These are phyloP conservation scores for Haberlea rhodopensis DNA, from an alignment of 257 asterid species.

Conservation along the genomic window DNA sequence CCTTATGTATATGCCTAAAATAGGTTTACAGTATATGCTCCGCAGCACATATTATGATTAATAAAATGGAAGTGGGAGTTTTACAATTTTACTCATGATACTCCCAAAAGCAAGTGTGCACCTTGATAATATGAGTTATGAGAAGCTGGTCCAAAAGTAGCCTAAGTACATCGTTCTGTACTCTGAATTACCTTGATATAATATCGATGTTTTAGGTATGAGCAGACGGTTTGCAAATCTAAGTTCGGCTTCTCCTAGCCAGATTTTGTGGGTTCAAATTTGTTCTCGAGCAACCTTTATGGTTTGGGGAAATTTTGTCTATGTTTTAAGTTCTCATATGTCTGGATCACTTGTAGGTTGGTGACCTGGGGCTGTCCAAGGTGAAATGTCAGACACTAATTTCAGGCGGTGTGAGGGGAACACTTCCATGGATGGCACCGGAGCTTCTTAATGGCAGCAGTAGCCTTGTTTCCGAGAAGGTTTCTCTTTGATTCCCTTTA, in stretches of 20 bases:
- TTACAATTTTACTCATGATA: no score
- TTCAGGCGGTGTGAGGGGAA: constrained; percentile 98
- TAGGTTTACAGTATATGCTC: no score
- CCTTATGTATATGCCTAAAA: no score
- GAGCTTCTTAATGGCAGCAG: constrained; percentile 99
- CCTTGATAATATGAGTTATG: background rate
- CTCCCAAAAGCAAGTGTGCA: no score
- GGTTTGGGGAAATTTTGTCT: background rate
- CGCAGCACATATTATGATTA: no score
- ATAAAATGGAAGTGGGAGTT: no score
- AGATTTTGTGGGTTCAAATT: background rate
- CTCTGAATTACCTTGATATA: constrained; percentile 1
- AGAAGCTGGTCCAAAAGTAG: background rate
- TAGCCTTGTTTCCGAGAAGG: constrained; percentile 98
- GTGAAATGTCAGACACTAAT: constrained; percentile 92
- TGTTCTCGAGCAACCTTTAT: no score
- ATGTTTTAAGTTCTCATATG: constrained; percentile 1
- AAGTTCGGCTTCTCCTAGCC: background rate
- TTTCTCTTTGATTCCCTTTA: constrained; percentile 16
- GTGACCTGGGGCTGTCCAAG: constrained; percentile 97
- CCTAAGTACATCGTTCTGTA: background rate
- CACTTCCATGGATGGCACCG: constrained; percentile 99
- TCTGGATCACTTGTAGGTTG: constrained; percentile 54
- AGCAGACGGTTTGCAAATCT: background rate
- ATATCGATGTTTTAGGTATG: no score